Evolutionary conservation across 768 basidiomycete genomes (phyloP), one percentile per base, ranked within the genome.

Genomic region (Pleurotus ostreatus): DNA sequence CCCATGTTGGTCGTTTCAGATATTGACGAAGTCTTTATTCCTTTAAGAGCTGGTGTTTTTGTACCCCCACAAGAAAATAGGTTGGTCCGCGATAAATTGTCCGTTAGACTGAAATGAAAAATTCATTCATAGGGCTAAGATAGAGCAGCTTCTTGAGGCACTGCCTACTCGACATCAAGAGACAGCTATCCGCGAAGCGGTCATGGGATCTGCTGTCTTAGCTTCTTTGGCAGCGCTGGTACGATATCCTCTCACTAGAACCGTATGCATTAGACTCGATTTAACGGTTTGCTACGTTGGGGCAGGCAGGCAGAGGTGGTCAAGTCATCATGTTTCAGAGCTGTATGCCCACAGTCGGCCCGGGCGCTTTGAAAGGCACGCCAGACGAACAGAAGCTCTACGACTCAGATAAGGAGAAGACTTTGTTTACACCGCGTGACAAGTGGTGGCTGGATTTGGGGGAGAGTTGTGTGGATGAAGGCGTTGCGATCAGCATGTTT

Each of bases 21-120:
- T 66, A 71, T 98, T 38, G 88, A 93, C n/a, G 97, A 99, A 55
- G 85, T 94, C 16, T 98, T 95, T 70, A 70, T 90, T 1, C 97
- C 97, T 0, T 68, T 93, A 20, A 74, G 75, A 16, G 71, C 77
- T 4, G 88, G 86, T 2, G 74, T 95, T 40, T 89, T 98, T 58
- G 93, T 88, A 8, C 80, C 91, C 57, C 88, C 92, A 12, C 58
- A 64, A 51, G 82, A 86, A 58, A 86, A 85, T 46, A 79, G 86
- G 91, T 93, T 60, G 59, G 81, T 70, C 55, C 16, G 20, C 16
- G 20, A 16, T 7, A 6, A 38, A 11, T 7, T 16, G 9, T 43
- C 16, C 23, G 18, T 13, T 45, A 16, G 44, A 22, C 30, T 7
- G 38, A 57, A 45, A 57, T 45, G 55, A 55, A 54, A 51, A 44